Percentiles rank a stretch among this genome's conserved stretches.
These are phyloP conservation scores for Castanea crenata DNA, from an alignment of 306 rosid genomes.

Conservation along the genomic window DNA sequence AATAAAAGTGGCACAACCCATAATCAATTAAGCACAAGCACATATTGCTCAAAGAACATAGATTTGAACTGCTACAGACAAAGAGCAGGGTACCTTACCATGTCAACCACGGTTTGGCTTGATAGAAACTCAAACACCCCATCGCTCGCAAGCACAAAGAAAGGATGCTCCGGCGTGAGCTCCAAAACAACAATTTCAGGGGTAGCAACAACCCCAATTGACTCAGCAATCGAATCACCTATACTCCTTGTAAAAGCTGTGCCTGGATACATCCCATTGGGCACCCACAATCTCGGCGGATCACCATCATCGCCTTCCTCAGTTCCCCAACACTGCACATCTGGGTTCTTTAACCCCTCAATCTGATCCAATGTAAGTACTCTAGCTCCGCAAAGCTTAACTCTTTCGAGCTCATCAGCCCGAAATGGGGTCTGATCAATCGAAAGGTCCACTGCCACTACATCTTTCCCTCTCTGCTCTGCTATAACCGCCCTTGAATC, in stretches of 20 bases:
- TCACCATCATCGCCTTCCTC: slow-evolving; percentile 97
- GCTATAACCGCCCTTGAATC: slow-evolving; percentile 95
- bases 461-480: slow-evolving; percentile 66
- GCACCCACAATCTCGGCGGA: slow-evolving; percentile 96
- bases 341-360: slow-evolving; percentile 93
- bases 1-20: not conserved
- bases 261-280: slow-evolving; percentile 97
- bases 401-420: slow-evolving; percentile 79
- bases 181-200: slow-evolving; percentile 92
- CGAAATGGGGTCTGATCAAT: slow-evolving; percentile 91
- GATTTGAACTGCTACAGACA: slow-evolving; percentile 13
- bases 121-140: slow-evolving; percentile 98
- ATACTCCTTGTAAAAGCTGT: slow-evolving; percentile 94
- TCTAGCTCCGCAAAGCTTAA: slow-evolving; percentile 90
- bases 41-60: not conserved
- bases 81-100: slow-evolving; percentile 53
- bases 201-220: slow-evolving; percentile 90
- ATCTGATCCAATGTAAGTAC: slow-evolving; percentile 98
- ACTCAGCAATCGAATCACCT: slow-evolving; percentile 94
- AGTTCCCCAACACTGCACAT: slow-evolving; percentile 90
- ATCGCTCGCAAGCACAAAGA: slow-evolving; percentile 94
- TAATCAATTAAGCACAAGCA: not conserved
- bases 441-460: slow-evolving; percentile 92
- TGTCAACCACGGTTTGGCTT: slow-evolving; percentile 91
- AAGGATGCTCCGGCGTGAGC: slow-evolving; percentile 79